Percentiles rank a stretch among this genome's conserved stretches.
Conservation (phyloP, 768 basidiomycete species). For the Leccinum longicurvipes region DNA sequence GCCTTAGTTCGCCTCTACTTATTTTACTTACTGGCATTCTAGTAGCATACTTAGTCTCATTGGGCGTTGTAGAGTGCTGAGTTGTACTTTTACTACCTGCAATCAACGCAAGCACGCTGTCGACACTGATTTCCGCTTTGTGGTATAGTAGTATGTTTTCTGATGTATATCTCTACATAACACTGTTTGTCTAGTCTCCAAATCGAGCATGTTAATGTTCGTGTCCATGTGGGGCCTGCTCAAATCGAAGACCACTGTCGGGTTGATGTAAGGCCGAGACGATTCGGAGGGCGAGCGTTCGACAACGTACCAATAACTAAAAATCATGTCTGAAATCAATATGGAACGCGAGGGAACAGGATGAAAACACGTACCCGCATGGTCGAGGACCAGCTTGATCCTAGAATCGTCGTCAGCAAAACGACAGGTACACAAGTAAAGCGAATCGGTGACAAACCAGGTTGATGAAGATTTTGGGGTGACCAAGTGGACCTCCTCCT, state of each 20-base stretch:
- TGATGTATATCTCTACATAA: conserved; percentile 14
- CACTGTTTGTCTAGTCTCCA: neutral
- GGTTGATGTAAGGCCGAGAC: conserved; percentile 1
- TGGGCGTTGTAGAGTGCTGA: conserved; percentile 31
- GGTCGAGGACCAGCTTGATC: conserved; percentile 84
- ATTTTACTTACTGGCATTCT: conserved; percentile 31
- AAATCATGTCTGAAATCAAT: conserved; percentile 10
- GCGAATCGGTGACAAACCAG: conserved; percentile 51
- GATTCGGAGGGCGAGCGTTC: neutral
- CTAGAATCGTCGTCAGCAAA: conserved; percentile 35
- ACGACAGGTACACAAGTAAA: neutral
- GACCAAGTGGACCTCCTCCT: conserved; percentile 95
- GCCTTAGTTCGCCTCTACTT: conserved; percentile 23
- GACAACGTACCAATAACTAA: conserved; percentile 47
- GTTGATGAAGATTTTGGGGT: conserved; percentile 97
- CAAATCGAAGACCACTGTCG: conserved; percentile 81
- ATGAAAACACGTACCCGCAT: conserved; percentile 71
- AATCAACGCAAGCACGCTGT: conserved; percentile 20
- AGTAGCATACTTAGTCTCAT: conserved; percentile 31
- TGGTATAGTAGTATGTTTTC: conserved; percentile 7
- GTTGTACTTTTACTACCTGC: conserved; percentile 32
- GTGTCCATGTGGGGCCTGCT: conserved; percentile 75
- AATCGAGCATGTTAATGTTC: conserved; percentile 25
- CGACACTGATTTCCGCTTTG: conserved; percentile 8
- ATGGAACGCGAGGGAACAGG: neutral